Evolutionary conservation across 1,139 yeast genomes (phyloP).

Genomic region (Zygoascus sp.): DNA sequence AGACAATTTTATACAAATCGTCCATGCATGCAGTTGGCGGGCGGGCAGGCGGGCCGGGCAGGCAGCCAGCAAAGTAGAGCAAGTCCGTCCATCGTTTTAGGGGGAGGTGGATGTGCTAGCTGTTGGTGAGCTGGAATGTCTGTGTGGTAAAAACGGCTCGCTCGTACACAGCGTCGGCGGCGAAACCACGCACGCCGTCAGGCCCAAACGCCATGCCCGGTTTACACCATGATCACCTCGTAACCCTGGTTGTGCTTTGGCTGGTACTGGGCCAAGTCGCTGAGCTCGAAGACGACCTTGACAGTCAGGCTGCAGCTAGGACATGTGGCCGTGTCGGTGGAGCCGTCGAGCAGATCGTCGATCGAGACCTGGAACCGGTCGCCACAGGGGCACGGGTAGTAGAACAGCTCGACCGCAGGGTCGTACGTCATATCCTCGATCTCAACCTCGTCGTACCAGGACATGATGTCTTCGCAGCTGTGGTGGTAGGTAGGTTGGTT

Average conservation of each 20-base stretch:
- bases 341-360: slow-evolving; percentile 82
- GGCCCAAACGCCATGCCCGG: too few relatives aligned
- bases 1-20: background rate
- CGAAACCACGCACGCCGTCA: too few relatives aligned
- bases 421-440: slow-evolving; percentile 95
- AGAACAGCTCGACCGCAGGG: slow-evolving; percentile 69
- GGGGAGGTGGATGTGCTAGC: too few relatives aligned
- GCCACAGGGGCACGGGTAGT: slow-evolving; percentile 98
- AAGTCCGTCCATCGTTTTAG: too few relatives aligned
- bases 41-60: too few relatives aligned
- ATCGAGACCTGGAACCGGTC: slow-evolving; percentile 84
- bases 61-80: too few relatives aligned
- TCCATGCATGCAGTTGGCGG: too few relatives aligned
- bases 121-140: too few relatives aligned
- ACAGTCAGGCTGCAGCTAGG: slow-evolving; percentile 95
- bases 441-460: slow-evolving; percentile 89
- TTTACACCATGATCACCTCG: slow-evolving; percentile 6
- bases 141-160: too few relatives aligned
- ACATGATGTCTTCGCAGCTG: slow-evolving; percentile 27
- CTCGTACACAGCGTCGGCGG: too few relatives aligned
- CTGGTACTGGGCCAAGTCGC: slow-evolving; percentile 34
- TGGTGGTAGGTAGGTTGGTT: too few relatives aligned
- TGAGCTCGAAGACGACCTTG: slow-evolving; percentile 72
- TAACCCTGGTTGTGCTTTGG: slow-evolving; percentile 32
- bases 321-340: slow-evolving; percentile 90